A percentile compares a stretch with the other conserved stretches of the same genome.
phyloP scores from a whole-genome alignment of 1,139 yeast genomes.

The Starmera stellimalicola region DNA sequence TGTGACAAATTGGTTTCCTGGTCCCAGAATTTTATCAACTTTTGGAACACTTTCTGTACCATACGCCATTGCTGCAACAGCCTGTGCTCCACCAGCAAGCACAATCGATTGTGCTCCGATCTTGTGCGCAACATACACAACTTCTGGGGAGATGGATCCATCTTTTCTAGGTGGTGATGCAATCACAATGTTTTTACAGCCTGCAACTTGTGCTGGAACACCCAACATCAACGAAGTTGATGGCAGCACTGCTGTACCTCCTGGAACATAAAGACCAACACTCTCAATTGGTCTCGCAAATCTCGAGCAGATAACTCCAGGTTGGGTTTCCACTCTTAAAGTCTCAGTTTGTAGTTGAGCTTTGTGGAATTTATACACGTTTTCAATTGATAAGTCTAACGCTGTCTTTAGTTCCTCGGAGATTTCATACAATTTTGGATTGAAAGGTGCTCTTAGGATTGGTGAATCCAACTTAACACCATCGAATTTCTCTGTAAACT shows the following conservation, averaged over 20 bases:
- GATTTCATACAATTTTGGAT: constrained; percentile 63
- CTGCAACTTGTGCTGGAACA: constrained; percentile 98
- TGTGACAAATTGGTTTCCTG: constrained; percentile 98
- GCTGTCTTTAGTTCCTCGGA: constrained; percentile 74
- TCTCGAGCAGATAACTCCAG: constrained; percentile 90
- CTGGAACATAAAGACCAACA: constrained; percentile 95
- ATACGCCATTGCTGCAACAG: constrained; percentile 96
- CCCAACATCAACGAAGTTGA: constrained; percentile 98
- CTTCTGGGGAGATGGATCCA: constrained; percentile 93
- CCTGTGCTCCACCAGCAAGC: constrained; percentile 99
- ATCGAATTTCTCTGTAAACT: constrained; percentile 84
- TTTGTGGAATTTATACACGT: constrained; percentile 85
- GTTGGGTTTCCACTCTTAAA: constrained; percentile 83
- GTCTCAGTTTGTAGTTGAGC: constrained; percentile 76
- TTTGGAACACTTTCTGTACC: constrained; percentile 90
- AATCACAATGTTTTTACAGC: constrained; percentile 84
- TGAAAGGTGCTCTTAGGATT: constrained; percentile 80
- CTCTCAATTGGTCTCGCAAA: constrained; percentile 91
- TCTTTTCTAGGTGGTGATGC: constrained; percentile 98
- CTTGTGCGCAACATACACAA: constrained; percentile 93
- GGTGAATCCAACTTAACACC: constrained; percentile 68
- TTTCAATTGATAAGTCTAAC: constrained; percentile 79
- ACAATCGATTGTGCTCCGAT: constrained; percentile 86
- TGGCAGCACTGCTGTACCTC: constrained; percentile 97
- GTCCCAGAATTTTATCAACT: constrained; percentile 95